Evolutionary conservation across 2,329 filamentous ascomycete genomes (phyloP).

Genomic region (Epichloe sp.): DNA sequence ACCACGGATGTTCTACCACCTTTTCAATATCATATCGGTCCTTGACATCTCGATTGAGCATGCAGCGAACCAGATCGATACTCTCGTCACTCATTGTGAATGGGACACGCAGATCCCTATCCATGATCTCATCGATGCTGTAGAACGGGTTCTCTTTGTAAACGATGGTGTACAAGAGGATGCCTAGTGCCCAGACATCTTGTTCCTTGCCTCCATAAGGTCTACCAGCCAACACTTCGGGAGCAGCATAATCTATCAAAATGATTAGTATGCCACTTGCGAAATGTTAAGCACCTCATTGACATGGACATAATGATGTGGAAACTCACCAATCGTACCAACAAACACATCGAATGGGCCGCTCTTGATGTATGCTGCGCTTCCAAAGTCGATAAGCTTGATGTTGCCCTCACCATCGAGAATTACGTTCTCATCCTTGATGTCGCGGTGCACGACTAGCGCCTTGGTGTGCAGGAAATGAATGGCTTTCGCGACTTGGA

Average conservation of each 20-base stretch:
- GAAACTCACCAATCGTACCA: constrained; percentile 76
- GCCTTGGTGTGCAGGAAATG: constrained; percentile 87
- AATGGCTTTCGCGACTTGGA: constrained; percentile 79
- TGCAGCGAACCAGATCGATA: constrained; percentile 78
- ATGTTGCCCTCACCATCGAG: constrained; percentile 90
- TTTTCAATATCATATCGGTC: constrained; percentile 74
- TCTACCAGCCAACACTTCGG: constrained; percentile 88
- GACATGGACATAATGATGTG: no score
- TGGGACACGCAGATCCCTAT: constrained; percentile 83
- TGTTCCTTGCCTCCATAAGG: constrained; percentile 93
- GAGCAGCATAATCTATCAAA: constrained; percentile 78
- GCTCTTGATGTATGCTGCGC: constrained; percentile 94
- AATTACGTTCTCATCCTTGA: constrained; percentile 98
- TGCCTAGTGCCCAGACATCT: constrained; percentile 95
- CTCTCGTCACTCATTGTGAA: constrained; percentile 83
- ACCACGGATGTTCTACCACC: constrained; percentile 87
- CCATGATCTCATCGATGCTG: constrained; percentile 98
- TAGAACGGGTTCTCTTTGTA: constrained; percentile 99
- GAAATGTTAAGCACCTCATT: background rate
- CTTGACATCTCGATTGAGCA: constrained; percentile 84
- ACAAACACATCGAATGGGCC: constrained; percentile 98
- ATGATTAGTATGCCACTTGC: background rate
- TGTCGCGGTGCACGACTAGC: constrained; percentile 87
- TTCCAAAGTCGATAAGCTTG: constrained; percentile 96
- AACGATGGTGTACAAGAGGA: constrained; percentile 93